Conservation (phyloP, 768 basidiomycete genomes). For the Paxillus rubicundulus region DNA sequence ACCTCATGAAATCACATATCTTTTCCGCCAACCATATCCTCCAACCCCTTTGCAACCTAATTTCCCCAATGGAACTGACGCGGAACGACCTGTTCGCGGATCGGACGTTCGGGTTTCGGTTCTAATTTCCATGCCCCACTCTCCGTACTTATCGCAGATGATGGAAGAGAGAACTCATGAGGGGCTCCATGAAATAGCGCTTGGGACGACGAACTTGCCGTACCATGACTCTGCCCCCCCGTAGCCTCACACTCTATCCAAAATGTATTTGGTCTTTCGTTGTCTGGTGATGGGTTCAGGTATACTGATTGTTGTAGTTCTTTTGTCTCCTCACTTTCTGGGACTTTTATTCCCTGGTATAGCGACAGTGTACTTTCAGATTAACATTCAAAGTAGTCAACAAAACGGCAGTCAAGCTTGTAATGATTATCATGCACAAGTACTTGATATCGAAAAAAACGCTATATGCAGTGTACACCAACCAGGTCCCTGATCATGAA, state of each 20-base stretch:
- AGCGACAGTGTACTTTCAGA: not conserved
- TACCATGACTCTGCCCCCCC: slow-evolving; percentile 12
- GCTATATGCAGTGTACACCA: too few relatives aligned
- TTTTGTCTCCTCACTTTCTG: not conserved
- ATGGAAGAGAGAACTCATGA: not conserved
- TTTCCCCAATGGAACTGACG: not conserved
- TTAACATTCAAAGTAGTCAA: not conserved
- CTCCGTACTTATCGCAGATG: slow-evolving; percentile 1
- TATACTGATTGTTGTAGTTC: slow-evolving; percentile 5
- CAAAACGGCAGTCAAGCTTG: not conserved
- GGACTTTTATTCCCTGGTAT: not conserved
- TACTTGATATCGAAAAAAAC: too few relatives aligned
- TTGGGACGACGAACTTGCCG: slow-evolving; percentile 24
- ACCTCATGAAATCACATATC: slow-evolving; percentile 28
- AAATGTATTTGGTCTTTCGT: slow-evolving; percentile 12
- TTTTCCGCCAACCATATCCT: slow-evolving; percentile 23
- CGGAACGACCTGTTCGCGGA: slow-evolving; percentile 9
- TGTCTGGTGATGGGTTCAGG: not conserved
- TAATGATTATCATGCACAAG: not conserved
- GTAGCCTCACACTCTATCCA: slow-evolving; percentile 9
- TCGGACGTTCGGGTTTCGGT: slow-evolving; percentile 27
- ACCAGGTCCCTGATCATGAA: too few relatives aligned
- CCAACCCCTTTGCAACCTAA: not conserved
- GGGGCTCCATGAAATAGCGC: slow-evolving; percentile 20
- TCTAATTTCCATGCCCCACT: slow-evolving; percentile 29